Base-by-base conservation (phyloP, 768 basidiomycete species). In the Boletus tomentosulus region DNA sequence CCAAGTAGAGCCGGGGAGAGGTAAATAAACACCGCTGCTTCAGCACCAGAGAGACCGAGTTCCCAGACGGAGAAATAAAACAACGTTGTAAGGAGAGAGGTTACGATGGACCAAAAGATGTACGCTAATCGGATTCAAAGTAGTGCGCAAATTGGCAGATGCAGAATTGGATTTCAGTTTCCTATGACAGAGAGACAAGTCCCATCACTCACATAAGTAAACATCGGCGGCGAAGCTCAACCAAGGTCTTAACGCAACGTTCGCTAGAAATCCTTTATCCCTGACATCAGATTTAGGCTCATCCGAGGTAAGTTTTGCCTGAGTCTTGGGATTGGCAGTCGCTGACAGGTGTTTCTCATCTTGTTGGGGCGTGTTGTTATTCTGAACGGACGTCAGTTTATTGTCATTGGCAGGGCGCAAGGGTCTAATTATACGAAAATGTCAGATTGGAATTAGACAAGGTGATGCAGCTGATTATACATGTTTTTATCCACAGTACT, bases 61-160 rank as follows among this genome's bases (percentile, higher is more conserved):
- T 91, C 80, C 92, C 92, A 94, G 19, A 96, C 83, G 25, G 89
- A 92, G 73, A 92, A 95, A 71, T 94, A 95, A 74, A 95, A 95
- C 4, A 95, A 75, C 4, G 88, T 84, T 1, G 87, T 85, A 6
- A 86, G 80, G 19, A 93, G 81, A 3, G 83, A 78, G 1, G 92
- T 94, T 66, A 89, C 83, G 46, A 89, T 77, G 1, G 91, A 88
- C 88, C 89, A 92, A 68, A 86, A 90, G 16, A 87, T 73, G 63
- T 85, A 91, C 4, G 87, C 89, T 91, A 52, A 47, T 49, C 25
- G 30, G 3, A 13, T 55, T 51, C 27, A 22, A 16, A 43, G 13
- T 55, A 12, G 45, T 28, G 25, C 12, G 3, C 39, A 33, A 34
- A 6, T 38, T 15, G 41, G 30, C 28, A 28, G 3, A 12, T 3